These are phyloP conservation scores for Trypanosoma mega DNA, from an alignment of 208 protist species.

Conservation along the genomic window DNA sequence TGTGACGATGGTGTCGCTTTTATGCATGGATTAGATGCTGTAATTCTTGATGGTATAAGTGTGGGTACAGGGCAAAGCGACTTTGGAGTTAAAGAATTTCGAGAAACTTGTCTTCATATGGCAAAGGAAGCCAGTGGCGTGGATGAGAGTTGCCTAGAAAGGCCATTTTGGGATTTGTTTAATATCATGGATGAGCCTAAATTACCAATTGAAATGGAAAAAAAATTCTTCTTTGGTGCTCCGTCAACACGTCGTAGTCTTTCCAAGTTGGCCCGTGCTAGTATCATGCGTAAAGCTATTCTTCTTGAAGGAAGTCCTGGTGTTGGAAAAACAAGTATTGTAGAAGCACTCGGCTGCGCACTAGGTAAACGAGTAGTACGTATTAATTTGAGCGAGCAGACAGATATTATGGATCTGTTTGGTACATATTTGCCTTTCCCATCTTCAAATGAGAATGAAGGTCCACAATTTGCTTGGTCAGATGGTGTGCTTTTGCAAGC, in stretches of 20 bases:
- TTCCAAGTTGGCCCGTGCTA: conserved; percentile 94
- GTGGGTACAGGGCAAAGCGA: conserved; percentile 72
- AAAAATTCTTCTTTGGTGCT: conserved; percentile 93
- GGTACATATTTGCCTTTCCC: conserved; percentile 84
- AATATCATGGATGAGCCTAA: conserved; percentile 72
- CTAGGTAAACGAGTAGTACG: conserved; percentile 93
- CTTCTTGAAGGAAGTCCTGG: conserved; percentile 98
- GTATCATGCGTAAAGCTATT: conserved; percentile 94
- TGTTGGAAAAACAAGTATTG: conserved; percentile 99
- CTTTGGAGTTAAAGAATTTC: conserved; percentile 10
- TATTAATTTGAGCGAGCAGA: conserved; percentile 99
- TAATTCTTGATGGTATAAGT: conserved; percentile 96
- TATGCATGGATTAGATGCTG: conserved; percentile 95
- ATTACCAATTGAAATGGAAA: conserved; percentile 63
- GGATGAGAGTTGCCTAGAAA: conserved; percentile 27
- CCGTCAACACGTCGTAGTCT: conserved; percentile 97
- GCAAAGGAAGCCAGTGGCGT: conserved; percentile 40
- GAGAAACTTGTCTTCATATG: conserved; percentile 24
- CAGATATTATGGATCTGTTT: conserved; percentile 99
- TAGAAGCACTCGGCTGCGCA: conserved; percentile 94
- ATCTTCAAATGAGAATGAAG: conserved; percentile 25
- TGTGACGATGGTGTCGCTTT: conserved; percentile 80
- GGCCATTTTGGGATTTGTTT: conserved; percentile 75
- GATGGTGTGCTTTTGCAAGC: conserved; percentile 98
- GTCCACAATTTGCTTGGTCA: conserved; percentile 95